Conservation (phyloP, 805 yeast species). For the Pichia cabralensis region DNA sequence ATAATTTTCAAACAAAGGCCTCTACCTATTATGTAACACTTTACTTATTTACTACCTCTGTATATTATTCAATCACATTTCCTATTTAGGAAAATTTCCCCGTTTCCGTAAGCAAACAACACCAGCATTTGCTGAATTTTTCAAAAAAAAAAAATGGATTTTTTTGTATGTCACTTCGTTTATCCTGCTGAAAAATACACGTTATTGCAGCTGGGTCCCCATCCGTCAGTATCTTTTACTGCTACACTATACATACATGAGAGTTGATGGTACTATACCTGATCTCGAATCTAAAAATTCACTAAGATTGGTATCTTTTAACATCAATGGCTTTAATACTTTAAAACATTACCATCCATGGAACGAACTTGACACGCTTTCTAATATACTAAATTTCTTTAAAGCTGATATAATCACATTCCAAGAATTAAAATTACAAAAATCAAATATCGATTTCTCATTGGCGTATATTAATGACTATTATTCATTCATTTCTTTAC, state of each 20-base stretch:
- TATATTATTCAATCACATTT: not conserved
- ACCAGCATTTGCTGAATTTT: too few species aligned
- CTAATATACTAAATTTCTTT: slow-evolving; percentile 41
- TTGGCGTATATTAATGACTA: slow-evolving; percentile 42
- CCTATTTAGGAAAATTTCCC: too few species aligned
- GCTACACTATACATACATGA: too few species aligned
- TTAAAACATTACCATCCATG: slow-evolving; percentile 79
- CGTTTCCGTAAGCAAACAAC: too few species aligned
- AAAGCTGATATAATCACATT: slow-evolving; percentile 72
- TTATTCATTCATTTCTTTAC: slow-evolving; percentile 59
- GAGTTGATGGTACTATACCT: slow-evolving; percentile 6
- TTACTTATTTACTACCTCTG: too few species aligned
- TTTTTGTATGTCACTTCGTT: too few species aligned
- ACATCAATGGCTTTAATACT: slow-evolving; percentile 77
- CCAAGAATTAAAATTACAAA: slow-evolving; percentile 74
- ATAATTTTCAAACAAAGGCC: slow-evolving; percentile 61
- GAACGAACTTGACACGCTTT: slow-evolving; percentile 38
- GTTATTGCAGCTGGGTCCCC: too few species aligned
- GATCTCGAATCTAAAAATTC: not conserved
- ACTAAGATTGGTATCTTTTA: slow-evolving; percentile 42
- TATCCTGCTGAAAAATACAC: too few species aligned
- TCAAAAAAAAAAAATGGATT: too few species aligned
- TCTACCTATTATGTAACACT: slow-evolving; percentile 68
- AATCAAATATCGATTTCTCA: slow-evolving; percentile 30
- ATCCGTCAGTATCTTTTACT: too few species aligned